phyloP scores from a whole-genome alignment of 257 asterid genomes.

The Solanum appendiculatum region DNA sequence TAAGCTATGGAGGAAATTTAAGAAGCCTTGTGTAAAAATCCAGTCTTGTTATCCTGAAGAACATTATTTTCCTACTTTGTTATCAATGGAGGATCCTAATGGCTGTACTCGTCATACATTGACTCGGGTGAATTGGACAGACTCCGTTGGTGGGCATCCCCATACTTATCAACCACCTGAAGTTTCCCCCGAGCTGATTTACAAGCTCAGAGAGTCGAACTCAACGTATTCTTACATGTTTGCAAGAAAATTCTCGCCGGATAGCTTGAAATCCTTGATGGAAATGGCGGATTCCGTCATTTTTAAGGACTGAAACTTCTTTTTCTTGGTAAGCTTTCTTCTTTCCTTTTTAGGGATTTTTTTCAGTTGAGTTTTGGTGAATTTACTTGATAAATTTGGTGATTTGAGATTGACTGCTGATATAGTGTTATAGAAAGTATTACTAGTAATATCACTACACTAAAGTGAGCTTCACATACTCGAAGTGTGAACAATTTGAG shows the following conservation, averaged over 20 bases:
- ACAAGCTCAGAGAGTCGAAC: constrained; percentile 59
- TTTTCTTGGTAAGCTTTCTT: constrained; percentile 35
- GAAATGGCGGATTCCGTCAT: constrained; percentile 66
- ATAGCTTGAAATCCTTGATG: constrained; percentile 63
- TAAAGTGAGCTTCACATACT: neutral
- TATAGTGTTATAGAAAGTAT: neutral
- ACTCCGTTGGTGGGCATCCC: constrained; percentile 69
- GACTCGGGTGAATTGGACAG: constrained; percentile 92
- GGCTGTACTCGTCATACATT: constrained; percentile 52
- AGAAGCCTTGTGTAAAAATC: constrained; percentile 63
- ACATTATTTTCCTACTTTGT: constrained; percentile 81
- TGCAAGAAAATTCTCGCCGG: constrained; percentile 80
- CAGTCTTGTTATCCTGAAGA: constrained; percentile 86
- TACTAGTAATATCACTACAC: neutral
- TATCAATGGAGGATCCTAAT: constrained; percentile 67
- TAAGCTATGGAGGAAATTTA: constrained; percentile 77
- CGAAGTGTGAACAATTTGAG: neutral
- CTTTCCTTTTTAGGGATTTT: neutral
- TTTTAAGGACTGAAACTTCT: constrained; percentile 54
- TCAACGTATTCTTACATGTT: constrained; percentile 53
- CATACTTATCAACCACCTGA: constrained; percentile 69
- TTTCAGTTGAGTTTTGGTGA: neutral
- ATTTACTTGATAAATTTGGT: neutral
- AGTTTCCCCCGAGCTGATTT: constrained; percentile 51
- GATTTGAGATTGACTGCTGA: neutral